Evolutionary conservation across 441 rosid species (phyloP), one percentile per base, ranked within the genome.

Genomic region (Rhodomyrtus psidioides): DNA sequence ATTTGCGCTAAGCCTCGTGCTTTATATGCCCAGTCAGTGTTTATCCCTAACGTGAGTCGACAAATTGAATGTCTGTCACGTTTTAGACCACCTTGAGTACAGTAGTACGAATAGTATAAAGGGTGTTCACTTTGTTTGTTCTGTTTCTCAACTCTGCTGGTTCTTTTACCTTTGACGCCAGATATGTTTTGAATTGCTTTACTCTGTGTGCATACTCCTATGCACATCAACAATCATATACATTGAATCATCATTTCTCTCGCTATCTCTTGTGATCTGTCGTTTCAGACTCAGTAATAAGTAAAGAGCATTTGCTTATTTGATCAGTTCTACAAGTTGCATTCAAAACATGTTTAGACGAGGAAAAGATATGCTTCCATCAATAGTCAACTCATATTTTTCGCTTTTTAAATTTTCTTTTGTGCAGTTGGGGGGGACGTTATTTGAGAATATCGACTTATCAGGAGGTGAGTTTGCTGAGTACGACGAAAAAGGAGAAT

Each of bases 401-500:
- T 34, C 9, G 27, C 86, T 87, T 88, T 51, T 76, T 27, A 30
- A 42, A 26, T n/a, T 81, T 76, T 86, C 53, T 49, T 70, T 86
- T 82, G 53, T 84, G 90, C 88, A 95, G 98, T 62, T 87, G 87
- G 91, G 90, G 76, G 98, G 98, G 87, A 93, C 97, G 53, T 92
- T 90, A 84, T 97, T 90, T 84, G 96, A 94, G 75, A 90, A 84
- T 53, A 88, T 96, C 53, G 99, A 97, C 88, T 90, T 97, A 91
- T 96, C 97, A 62, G 95, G 88, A 21, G 99, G 90, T 19, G 98
- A 97, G 54, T 94, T 91, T 59, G 86, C 93, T 21, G 99, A 97
- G 65, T 97, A 97, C 17, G 97, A 96, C 85, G 99, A 95, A 94
- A 95, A 96, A 89, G 98, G 98, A 44, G 94, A 91, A 92, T 94